Percentiles rank a stretch among this genome's conserved stretches.
Conservation (phyloP, 139 green algal genomes). For the Tetraselmis striata region DNA sequence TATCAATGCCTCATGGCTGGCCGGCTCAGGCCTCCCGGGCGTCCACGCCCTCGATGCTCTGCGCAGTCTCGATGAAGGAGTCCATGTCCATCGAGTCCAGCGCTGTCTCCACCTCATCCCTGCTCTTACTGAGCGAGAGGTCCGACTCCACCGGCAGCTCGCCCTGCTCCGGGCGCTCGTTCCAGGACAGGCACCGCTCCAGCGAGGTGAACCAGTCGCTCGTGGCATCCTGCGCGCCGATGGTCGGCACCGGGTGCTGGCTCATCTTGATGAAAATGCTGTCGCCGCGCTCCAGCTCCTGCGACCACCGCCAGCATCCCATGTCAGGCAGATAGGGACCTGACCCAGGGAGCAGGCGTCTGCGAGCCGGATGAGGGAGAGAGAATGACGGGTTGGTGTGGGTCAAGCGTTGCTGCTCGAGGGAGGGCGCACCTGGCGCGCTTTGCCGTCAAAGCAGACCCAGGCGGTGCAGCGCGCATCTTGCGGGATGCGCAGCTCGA, state of each 20-base stretch:
- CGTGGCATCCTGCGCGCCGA: constrained; percentile 89
- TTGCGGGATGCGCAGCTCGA: constrained; percentile 70
- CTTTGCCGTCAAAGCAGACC: constrained; percentile 94
- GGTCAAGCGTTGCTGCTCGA: no score
- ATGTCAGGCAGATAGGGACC: no score
- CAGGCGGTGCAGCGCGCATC: constrained; percentile 74
- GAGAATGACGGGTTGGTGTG: no score
- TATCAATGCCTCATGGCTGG: no score
- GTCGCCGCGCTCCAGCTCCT: constrained; percentile 79
- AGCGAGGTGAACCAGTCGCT: constrained; percentile 90
- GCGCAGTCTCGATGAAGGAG: not conserved
- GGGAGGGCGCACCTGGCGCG: not conserved
- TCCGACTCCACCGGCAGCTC: not conserved
- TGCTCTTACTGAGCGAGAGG: not conserved
- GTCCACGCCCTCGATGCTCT: no score
- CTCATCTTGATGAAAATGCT: constrained; percentile 78
- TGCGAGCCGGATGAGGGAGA: no score
- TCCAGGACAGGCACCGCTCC: constrained; percentile 29
- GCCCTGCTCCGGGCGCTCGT: not conserved
- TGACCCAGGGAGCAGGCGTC: no score
- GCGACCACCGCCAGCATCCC: no score
- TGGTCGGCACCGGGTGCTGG: constrained; percentile 89
- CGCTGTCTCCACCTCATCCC: not conserved
- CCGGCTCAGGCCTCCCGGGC: no score
- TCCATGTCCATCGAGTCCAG: not conserved